Base-by-base conservation (phyloP, 805 yeast genomes). In the Metschnikowia aberdeeniae region DNA sequence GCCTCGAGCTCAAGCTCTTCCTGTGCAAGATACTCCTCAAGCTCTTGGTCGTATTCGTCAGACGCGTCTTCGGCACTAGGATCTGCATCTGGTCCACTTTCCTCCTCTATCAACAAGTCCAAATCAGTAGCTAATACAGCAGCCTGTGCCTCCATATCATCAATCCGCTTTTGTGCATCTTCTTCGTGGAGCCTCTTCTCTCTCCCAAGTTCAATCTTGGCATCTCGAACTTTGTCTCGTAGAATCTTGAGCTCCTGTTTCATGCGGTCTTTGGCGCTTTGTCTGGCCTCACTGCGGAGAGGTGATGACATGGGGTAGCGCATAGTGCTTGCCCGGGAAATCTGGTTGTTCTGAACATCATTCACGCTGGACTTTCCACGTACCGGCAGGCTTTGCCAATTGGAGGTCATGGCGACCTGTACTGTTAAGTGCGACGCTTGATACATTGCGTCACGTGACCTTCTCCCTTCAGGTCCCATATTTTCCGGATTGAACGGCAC, bases 291-390 rank as follows among this genome's bases (percentile, higher is more conserved):
- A 17, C 24, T n/a, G 27, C 40, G 40, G 11, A 45, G 26, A 6
- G 58, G 58, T 14, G 55, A 50, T 33, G 51, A 47, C 54, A 55
- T 44, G 5, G 58, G 58, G 22, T 43, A 50, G 24, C 43, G 47
- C 6, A 49, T 52, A 17, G 36, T 40, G 12, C 19, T 28, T 4
- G 50, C 50, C 7, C 58, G 47, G 30, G 34, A 38, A 8, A 33
- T 33, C 38, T 53, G 57, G n/a, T 45, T 34, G 8, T 43, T 43
- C 29, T 49, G 49, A 10, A 47, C 36, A 8, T 44, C 47, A 6
- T 41, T 34, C 20, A 53, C 37, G 4, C 44, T 29, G n/a, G 43
- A 33, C 17, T 12, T 9, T n/a, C 38, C 44, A 6, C 47, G 36
- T 17, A 39, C 35, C 3, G 58, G 58, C 14, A 51, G 46, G 43